Conservation (phyloP, 768 basidiomycete genomes). For the Suillus americanus region DNA sequence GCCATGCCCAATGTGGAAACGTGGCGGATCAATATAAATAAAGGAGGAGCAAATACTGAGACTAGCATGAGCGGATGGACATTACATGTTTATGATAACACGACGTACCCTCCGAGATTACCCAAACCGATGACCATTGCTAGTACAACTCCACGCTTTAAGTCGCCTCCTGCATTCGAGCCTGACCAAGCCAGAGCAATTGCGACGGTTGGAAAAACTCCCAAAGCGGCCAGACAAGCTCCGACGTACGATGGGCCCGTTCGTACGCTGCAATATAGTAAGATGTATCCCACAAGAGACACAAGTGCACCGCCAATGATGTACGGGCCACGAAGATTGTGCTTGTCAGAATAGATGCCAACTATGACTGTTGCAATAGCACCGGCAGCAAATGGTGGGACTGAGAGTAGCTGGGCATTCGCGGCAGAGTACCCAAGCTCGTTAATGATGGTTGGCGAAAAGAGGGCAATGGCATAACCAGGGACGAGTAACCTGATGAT, state of each 20-base stretch:
- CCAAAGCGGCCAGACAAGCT: conserved; percentile 49
- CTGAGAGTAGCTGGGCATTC: conserved; percentile 47
- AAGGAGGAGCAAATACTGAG: conserved; percentile 43
- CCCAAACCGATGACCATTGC: conserved; percentile 55
- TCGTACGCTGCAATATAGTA: conserved; percentile 38
- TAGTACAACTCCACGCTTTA: conserved; percentile 49
- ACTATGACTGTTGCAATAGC: conserved; percentile 42
- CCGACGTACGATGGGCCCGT: conserved; percentile 41
- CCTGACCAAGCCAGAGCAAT: conserved; percentile 55
- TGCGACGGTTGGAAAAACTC: conserved; percentile 49
- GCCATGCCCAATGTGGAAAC: conserved; percentile 37
- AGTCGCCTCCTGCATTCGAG: conserved; percentile 54
- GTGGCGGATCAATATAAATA: conserved; percentile 38
- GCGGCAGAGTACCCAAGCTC: conserved; percentile 51
- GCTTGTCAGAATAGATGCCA: conserved; percentile 43
- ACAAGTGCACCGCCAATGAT: conserved; percentile 42
- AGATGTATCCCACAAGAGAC: conserved; percentile 52
- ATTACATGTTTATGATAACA: conserved; percentile 31
- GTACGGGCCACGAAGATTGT: conserved; percentile 47
- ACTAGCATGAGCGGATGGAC: background rate
- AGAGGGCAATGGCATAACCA: conserved; percentile 48
- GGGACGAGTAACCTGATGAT: conserved; percentile 41
- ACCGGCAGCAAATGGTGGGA: conserved; percentile 49
- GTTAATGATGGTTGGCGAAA: conserved; percentile 50
- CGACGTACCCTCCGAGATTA: conserved; percentile 49